These are phyloP conservation scores for Penicillium sp. DNA, from an alignment of 2,329 filamentous ascomycete genomes.

Conservation along the genomic window DNA sequence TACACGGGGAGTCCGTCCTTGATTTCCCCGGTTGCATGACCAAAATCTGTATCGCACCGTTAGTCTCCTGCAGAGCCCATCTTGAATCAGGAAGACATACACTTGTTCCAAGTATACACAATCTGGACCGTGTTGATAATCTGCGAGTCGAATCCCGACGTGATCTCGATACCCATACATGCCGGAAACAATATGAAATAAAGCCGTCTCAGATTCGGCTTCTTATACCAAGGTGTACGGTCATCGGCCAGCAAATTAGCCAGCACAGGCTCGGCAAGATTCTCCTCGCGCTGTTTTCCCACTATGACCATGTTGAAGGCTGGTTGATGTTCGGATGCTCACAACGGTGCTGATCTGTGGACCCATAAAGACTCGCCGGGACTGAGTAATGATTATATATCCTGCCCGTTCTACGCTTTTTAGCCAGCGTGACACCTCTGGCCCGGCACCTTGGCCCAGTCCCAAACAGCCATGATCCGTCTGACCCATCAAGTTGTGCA, in stretches of 20 bases:
- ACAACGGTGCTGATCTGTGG: constrained; percentile 2
- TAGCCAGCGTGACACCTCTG: not conserved
- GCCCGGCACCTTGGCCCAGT: not conserved
- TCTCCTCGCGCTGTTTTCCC: constrained; percentile 22
- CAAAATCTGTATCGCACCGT: constrained; percentile 17
- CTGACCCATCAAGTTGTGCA: not conserved
- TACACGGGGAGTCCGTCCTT: constrained; percentile 17
- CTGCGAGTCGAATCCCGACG: constrained; percentile 57
- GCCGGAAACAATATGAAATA: constrained; percentile 59
- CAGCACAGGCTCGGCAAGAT: constrained; percentile 22
- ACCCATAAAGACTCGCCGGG: constrained; percentile 1
- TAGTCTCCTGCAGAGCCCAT: constrained; percentile 1
- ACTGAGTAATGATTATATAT: constrained; percentile 8
- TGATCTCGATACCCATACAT: constrained; percentile 62
- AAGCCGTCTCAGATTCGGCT: constrained; percentile 56
- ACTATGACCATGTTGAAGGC: constrained; percentile 19
- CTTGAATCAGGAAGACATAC: constrained; percentile 17
- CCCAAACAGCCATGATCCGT: not conserved
- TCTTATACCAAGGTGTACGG: constrained; percentile 53
- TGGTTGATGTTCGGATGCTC: constrained; percentile 1
- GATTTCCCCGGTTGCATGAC: constrained; percentile 18
- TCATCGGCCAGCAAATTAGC: constrained; percentile 29
- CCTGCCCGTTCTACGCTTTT: not conserved
- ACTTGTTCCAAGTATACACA: constrained; percentile 38
- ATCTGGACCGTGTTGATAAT: constrained; percentile 48